Conservation (phyloP, 768 basidiomycete species). For the Ephemerocybe angulata region DNA sequence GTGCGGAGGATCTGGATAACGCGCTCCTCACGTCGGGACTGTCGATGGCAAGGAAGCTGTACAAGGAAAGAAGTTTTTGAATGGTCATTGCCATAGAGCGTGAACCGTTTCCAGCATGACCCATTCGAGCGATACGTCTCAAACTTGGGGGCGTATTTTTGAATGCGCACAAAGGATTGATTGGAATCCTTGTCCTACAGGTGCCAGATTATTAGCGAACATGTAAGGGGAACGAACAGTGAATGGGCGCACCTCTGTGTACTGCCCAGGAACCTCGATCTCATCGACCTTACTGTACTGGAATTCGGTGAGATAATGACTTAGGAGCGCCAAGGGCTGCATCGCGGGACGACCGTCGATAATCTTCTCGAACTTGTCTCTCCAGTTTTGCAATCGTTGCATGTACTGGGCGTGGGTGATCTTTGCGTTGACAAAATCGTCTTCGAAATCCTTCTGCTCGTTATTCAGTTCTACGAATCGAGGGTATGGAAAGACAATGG, state of each 20-base stretch:
- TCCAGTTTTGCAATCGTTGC: conserved; percentile 84
- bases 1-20: conserved; percentile 91
- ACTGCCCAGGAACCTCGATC: conserved; percentile 98
- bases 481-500: background rate
- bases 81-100: conserved; percentile 86
- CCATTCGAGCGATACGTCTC: conserved; percentile 88
- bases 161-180: conserved; percentile 85
- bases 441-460: conserved; percentile 79
- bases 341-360: conserved; percentile 80
- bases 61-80: conserved; percentile 87
- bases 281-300: conserved; percentile 97
- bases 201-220: background rate
- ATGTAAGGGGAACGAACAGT: background rate
- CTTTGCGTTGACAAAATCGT: conserved; percentile 80
- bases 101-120: conserved; percentile 85
- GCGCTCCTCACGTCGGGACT: conserved; percentile 88
- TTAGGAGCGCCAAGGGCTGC: conserved; percentile 81
- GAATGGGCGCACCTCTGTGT: conserved; percentile 74
- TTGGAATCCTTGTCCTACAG: conserved; percentile 90
- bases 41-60: conserved; percentile 81
- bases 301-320: conserved; percentile 95
- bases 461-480: conserved; percentile 1
- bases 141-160: conserved; percentile 85
- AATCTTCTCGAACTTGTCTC: conserved; percentile 81
- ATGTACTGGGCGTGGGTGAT: conserved; percentile 86